Evolutionary conservation across 345 rosid species (phyloP).

Genomic region (Sisymbrium irio): DNA sequence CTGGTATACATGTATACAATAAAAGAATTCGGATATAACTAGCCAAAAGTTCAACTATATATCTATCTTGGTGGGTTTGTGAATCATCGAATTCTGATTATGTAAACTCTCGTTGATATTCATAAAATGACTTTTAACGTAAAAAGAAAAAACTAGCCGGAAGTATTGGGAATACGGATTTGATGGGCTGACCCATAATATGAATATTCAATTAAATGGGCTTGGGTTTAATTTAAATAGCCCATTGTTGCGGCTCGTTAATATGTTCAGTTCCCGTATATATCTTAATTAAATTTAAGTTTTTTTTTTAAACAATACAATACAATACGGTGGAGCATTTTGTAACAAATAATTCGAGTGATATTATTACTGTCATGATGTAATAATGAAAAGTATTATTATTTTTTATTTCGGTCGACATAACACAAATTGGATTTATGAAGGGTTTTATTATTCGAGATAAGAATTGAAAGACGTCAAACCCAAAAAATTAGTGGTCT

Average conservation of each 20-base stretch:
- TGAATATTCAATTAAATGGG: not conserved
- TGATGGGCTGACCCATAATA: not conserved
- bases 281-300: too few species aligned
- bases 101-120: too few species aligned
- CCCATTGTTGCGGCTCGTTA: not conserved
- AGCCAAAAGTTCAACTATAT: too few species aligned
- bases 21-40: too few species aligned
- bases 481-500: slow-evolving; percentile 21
- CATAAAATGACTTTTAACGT: too few species aligned
- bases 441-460: not conserved
- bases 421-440: not conserved
- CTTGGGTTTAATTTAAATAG: not conserved
- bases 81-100: too few species aligned
- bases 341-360: not conserved
- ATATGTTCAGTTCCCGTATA: not conserved
- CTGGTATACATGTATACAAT: too few species aligned
- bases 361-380: not conserved
- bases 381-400: not conserved
- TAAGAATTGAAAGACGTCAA: not conserved
- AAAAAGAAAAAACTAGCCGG: too few species aligned
- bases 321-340: not conserved
- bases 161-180: not conserved
- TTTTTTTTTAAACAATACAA: too few species aligned
- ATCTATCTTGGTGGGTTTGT: too few species aligned
- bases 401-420: not conserved